Percentiles rank a stretch among this genome's conserved stretches.
Evolutionary conservation across 495 filamentous ascomycete genomes (phyloP).

Genomic region (Neurospora intermedia): DNA sequence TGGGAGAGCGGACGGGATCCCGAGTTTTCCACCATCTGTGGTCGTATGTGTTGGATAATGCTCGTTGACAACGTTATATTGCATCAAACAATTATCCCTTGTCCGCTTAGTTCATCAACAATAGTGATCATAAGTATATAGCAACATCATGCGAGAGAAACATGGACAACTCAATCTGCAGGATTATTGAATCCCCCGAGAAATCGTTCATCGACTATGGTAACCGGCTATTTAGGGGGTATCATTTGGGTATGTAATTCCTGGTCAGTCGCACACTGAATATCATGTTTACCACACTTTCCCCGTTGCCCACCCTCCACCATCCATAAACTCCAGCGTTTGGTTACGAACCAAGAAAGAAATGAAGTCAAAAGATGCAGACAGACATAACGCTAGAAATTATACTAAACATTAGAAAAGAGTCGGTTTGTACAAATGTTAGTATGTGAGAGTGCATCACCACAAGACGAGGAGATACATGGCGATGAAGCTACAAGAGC

Average conservation of each 20-base stretch:
- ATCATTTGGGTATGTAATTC: background rate
- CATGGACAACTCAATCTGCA: too few relatives aligned
- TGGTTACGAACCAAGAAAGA: background rate
- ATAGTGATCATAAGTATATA: background rate
- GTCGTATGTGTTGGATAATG: background rate
- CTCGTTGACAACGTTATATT: background rate
- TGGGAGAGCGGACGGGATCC: constrained; percentile 25
- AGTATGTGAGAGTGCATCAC: background rate
- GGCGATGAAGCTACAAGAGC: background rate
- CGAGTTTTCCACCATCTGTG: constrained; percentile 14
- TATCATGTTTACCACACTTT: background rate
- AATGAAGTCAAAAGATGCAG: too few relatives aligned
- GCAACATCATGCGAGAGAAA: too few relatives aligned
- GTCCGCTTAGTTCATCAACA: too few relatives aligned
- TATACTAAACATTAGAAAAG: background rate
- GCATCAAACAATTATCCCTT: too few relatives aligned
- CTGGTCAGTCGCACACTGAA: background rate
- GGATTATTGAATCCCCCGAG: too few relatives aligned
- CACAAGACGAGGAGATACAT: background rate
- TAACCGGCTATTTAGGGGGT: background rate
- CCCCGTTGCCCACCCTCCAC: background rate
- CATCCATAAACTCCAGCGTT: background rate
- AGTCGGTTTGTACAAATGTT: background rate
- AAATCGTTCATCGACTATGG: too few relatives aligned
- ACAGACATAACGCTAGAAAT: background rate